These are phyloP conservation scores for Thinopyrum elongatum DNA, from an alignment of 176 grass and related monocot species.

Conservation along the genomic window DNA sequence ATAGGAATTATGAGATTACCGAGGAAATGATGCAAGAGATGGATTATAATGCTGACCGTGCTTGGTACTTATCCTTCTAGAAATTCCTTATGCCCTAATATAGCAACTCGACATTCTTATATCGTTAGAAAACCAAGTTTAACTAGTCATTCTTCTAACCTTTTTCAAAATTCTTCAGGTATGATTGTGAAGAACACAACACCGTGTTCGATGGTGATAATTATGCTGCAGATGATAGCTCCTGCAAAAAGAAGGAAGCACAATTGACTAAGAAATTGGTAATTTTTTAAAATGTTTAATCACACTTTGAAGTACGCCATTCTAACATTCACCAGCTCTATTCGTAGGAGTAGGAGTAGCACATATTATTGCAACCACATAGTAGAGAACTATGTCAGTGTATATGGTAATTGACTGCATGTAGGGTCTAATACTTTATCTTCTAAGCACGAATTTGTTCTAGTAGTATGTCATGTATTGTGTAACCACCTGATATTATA, in stretches of 20 bases:
- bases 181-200: slow-evolving; percentile 93
- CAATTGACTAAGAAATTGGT: slow-evolving; percentile 88
- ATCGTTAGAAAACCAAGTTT: neutral
- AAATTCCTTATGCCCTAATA: neutral
- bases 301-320: slow-evolving; percentile 5
- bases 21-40: slow-evolving; percentile 97
- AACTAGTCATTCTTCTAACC: slow-evolving; percentile 11
- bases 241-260: slow-evolving; percentile 85
- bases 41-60: slow-evolving; percentile 91
- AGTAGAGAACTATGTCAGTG: slow-evolving; percentile 23
- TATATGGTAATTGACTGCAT: slow-evolving; percentile 19
- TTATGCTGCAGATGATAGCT: slow-evolving; percentile 70
- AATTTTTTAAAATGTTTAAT: slow-evolving; percentile 18
- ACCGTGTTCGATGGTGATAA: slow-evolving; percentile 87
- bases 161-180: slow-evolving; percentile 63
- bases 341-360: slow-evolving; percentile 11
- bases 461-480: neutral
- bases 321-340: slow-evolving; percentile 7
- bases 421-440: neutral
- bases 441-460: neutral
- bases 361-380: neutral
- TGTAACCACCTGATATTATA: slow-evolving; percentile 8
- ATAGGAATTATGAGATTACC: slow-evolving; percentile 62
- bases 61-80: slow-evolving; percentile 65
- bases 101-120: neutral